Evolutionary conservation across 2,329 filamentous ascomycete genomes (phyloP).

Genomic region (Cladosporium colombiae): DNA sequence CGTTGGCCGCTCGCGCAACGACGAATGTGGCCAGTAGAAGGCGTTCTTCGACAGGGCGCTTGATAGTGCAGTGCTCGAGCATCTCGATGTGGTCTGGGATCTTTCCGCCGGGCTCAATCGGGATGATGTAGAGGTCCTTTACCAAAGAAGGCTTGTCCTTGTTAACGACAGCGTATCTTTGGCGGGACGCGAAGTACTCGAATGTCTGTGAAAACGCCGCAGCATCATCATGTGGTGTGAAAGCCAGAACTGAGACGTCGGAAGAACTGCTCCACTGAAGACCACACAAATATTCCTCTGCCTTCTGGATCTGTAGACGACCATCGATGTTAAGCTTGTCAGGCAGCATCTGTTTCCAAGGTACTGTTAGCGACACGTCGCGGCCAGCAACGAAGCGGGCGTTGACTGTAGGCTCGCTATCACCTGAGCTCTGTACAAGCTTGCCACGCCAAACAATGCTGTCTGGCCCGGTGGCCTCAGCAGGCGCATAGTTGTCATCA

Average conservation of each 20-base stretch:
- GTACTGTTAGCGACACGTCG: constrained; percentile 65
- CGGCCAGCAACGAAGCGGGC: constrained; percentile 84
- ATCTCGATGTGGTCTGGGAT: constrained; percentile 87
- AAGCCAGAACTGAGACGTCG: constrained; percentile 78
- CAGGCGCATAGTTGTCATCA: constrained; percentile 77
- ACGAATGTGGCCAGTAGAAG: constrained; percentile 84
- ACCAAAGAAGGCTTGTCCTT: constrained; percentile 63
- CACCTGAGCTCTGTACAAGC: constrained; percentile 45
- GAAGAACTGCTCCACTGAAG: constrained; percentile 79
- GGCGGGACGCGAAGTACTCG: constrained; percentile 79
- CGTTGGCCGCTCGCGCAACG: constrained; percentile 59
- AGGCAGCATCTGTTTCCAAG: constrained; percentile 77
- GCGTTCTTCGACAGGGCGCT: constrained; percentile 69
- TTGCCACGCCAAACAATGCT: constrained; percentile 77
- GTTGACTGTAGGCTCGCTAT: constrained; percentile 57
- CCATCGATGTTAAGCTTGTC: constrained; percentile 70
- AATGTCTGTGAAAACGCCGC: constrained; percentile 74
- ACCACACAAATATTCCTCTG: constrained; percentile 87
- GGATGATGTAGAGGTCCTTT: constrained; percentile 88
- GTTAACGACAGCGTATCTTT: constrained; percentile 83
- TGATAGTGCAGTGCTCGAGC: constrained; percentile 80
- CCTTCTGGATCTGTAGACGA: constrained; percentile 77
- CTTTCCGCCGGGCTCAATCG: constrained; percentile 68
- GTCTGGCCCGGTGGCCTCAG: constrained; percentile 69
- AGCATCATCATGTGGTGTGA: constrained; percentile 63